Evolutionary conservation across 106 monocot species (phyloP).

Genomic region (Dendrobium nobile): DNA sequence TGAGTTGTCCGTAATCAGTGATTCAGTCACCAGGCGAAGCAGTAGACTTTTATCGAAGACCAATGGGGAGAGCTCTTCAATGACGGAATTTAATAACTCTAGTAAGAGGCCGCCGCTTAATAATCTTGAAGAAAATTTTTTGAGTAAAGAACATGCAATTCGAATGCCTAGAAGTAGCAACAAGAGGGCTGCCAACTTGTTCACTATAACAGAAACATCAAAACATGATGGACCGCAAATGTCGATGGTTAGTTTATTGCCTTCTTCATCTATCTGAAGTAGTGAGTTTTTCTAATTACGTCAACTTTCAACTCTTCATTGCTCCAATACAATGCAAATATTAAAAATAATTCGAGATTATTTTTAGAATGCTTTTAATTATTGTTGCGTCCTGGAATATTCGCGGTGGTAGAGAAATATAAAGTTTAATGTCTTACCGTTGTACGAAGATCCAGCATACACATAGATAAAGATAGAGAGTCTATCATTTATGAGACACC

Average conservation of each 20-base stretch:
- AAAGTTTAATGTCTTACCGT: too few relatives aligned
- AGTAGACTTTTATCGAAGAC: not conserved
- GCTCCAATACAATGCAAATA: not conserved
- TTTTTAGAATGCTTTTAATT: not conserved
- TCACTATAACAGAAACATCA: conserved; percentile 22
- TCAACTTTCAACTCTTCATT: not conserved
- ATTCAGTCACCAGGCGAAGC: conserved; percentile 21
- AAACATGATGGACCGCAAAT: conserved; percentile 6
- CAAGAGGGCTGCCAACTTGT: conserved; percentile 18
- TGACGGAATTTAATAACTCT: conserved; percentile 4
- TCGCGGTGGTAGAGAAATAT: too few relatives aligned
- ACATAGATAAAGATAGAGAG: too few relatives aligned
- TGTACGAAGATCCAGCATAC: too few relatives aligned
- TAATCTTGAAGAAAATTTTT: conserved; percentile 9
- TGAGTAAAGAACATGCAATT: conserved; percentile 1
- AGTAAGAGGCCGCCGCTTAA: conserved; percentile 9
- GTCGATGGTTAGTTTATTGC: conserved; percentile 24
- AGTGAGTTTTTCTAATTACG: not conserved
- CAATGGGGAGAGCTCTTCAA: conserved; percentile 24
- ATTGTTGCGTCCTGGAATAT: too few relatives aligned
- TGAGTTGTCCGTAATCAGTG: conserved; percentile 57
- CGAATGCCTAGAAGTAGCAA: conserved; percentile 14
- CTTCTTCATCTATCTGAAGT: not conserved
- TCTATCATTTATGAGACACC: too few relatives aligned
- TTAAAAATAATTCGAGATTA: not conserved